Conservation (phyloP, 139 green algal genomes). For the Chlorella sp. region DNA sequence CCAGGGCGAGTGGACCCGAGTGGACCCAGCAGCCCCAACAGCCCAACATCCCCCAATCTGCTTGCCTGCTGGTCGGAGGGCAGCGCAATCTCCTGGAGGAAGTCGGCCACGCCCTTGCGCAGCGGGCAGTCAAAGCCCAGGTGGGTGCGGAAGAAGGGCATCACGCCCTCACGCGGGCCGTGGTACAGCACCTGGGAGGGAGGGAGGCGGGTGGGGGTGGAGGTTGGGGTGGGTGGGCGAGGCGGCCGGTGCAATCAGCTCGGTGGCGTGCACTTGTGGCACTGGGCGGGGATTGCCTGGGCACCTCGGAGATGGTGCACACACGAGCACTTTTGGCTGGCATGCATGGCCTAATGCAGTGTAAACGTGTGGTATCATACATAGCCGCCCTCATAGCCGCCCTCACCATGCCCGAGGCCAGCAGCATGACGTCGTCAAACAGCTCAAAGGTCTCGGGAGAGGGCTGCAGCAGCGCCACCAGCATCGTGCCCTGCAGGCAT, state of each 20-base stretch:
- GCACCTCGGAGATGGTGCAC: too few relatives aligned
- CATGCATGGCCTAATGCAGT: background rate
- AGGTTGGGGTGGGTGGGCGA: slow-evolving; percentile 10
- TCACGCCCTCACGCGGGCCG: slow-evolving; percentile 47
- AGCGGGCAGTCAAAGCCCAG: slow-evolving; percentile 70
- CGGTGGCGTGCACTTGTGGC: too few relatives aligned
- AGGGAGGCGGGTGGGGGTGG: background rate
- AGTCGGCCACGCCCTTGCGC: slow-evolving; percentile 68
- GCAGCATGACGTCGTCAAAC: slow-evolving; percentile 57
- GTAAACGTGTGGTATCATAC: background rate
- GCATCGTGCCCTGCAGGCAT: slow-evolving; percentile 37
- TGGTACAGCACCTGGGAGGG: slow-evolving; percentile 51
- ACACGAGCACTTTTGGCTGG: background rate
- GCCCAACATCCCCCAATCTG: too few relatives aligned
- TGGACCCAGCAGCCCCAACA: too few relatives aligned
- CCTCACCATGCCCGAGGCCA: slow-evolving; percentile 45
- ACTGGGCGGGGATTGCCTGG: too few relatives aligned
- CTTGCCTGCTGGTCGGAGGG: slow-evolving; percentile 49
- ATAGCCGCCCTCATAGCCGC: background rate
- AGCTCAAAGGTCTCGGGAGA: slow-evolving; percentile 64
- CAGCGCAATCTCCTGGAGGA: slow-evolving; percentile 74
- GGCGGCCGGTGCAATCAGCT: background rate
- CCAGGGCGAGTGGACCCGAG: too few relatives aligned
- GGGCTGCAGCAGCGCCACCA: slow-evolving; percentile 65
- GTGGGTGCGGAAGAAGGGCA: slow-evolving; percentile 63